phyloP scores from a whole-genome alignment of 2,329 filamentous ascomycete genomes.

The Apiospora marii region DNA sequence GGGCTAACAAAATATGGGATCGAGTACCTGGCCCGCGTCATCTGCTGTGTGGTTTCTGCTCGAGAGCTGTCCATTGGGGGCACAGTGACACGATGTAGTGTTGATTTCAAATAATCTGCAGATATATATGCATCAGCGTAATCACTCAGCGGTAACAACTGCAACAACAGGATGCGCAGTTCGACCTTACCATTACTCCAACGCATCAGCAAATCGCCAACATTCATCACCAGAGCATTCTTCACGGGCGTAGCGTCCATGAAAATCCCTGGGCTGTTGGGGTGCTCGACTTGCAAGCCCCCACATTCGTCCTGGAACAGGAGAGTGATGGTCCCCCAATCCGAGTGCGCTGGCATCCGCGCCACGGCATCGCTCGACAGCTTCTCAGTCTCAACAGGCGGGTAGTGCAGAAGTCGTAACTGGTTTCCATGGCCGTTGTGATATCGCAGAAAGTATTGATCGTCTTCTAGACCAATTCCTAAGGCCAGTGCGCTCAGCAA shows the following conservation, averaged over 20 bases:
- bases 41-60: slow-evolving; percentile 40
- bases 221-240: slow-evolving; percentile 45
- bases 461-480: slow-evolving; percentile 55
- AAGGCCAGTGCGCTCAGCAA: slow-evolving; percentile 54
- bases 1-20: slow-evolving; percentile 67
- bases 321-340: slow-evolving; percentile 53
- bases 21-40: slow-evolving; percentile 62
- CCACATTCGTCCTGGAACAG: slow-evolving; percentile 55
- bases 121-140: background rate
- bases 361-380: slow-evolving; percentile 52
- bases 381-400: slow-evolving; percentile 52
- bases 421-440: slow-evolving; percentile 67
- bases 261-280: slow-evolving; percentile 44
- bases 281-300: slow-evolving; percentile 56
- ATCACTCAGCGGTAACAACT: background rate
- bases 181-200: slow-evolving; percentile 49
- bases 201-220: slow-evolving; percentile 47
- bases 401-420: slow-evolving; percentile 67
- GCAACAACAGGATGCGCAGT: background rate
- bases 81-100: slow-evolving; percentile 59
- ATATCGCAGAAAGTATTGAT: slow-evolving; percentile 52
- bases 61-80: slow-evolving; percentile 44
- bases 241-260: slow-evolving; percentile 44
- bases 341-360: slow-evolving; percentile 47
- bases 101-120: slow-evolving; percentile 58